A percentile compares a stretch with the other conserved stretches of the same genome.
These are phyloP conservation scores for Fusarium denticulatum DNA, from an alignment of 2,329 filamentous ascomycete genomes.

Conservation along the genomic window DNA sequence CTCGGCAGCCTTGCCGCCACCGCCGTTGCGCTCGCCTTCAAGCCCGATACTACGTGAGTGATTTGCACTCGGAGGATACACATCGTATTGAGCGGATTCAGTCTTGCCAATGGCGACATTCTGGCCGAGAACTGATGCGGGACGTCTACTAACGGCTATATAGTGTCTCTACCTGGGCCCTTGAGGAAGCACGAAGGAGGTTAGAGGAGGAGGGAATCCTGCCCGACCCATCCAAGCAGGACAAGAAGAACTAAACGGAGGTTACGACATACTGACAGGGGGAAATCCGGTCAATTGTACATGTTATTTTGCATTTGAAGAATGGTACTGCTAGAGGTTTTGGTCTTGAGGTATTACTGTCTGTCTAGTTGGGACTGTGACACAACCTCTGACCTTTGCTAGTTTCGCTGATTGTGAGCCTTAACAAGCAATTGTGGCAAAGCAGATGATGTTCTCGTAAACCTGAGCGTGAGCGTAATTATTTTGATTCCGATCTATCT, in stretches of 20 bases:
- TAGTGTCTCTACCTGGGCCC: constrained; percentile 99
- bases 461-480: constrained; percentile 22
- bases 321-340: constrained; percentile 45
- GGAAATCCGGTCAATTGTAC: constrained; percentile 32
- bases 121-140: constrained; percentile 15
- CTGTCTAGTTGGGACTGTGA: constrained; percentile 23
- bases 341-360: constrained; percentile 20
- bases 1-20: constrained; percentile 81
- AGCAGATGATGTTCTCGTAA: constrained; percentile 7
- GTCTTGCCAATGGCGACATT: not conserved
- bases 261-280: constrained; percentile 22
- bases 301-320: constrained; percentile 36
- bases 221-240: constrained; percentile 74
- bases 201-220: constrained; percentile 96
- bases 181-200: constrained; percentile 94
- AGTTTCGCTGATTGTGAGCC: constrained; percentile 24
- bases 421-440: constrained; percentile 27
- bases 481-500: constrained; percentile 25
- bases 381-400: constrained; percentile 1
- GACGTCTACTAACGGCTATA: constrained; percentile 40
- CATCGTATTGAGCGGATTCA: not conserved
- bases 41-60: constrained; percentile 98
- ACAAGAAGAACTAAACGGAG: constrained; percentile 60
- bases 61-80: constrained; percentile 5
- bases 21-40: constrained; percentile 88